Base-by-base conservation (phyloP, 441 rosid species). In the Eutrema salsugineum region DNA sequence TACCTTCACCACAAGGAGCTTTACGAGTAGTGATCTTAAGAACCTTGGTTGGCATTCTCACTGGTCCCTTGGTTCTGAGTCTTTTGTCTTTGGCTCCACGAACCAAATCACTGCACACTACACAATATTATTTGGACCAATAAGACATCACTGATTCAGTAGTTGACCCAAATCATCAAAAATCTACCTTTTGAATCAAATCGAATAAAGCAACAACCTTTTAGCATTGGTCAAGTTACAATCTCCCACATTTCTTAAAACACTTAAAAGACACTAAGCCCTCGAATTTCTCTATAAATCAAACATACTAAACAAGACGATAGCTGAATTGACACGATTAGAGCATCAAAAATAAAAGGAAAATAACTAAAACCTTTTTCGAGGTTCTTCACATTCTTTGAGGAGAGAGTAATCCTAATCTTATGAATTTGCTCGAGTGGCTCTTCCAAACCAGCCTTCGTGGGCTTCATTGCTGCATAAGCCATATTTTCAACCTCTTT, bases 1-100 rank as follows among this genome's bases (percentile, higher is more conserved):
- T 72, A 84, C 88, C 90, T 79, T 86, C 86, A 50, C 88, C 90
- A 72, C 86, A 86, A 15, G 85, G 90, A 16, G 84, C 71, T 72
- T 83, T 83, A 55, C 87, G 71, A 24, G 83, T 83, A 19, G 85
- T 86, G 59, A 86, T 81, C 33, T 73, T 72, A 28, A 84, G 83
- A 77, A 79, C 83, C 75, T 86, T 82, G 5, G 86, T 81, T 22
- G 85, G 88, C 80, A 84, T 86, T 58, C 88, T 81, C 54, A 73
- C 84, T 2, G 84, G 90, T 43, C 90, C 86, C 65, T 82, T 86
- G 1, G 84, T 81, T 61, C 73, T 73, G 9, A 82, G 77, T 7
- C 67, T 68, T 80, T 82, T 81, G 32, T 77, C 82, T 66, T 81
- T 86, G 0, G 87, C 90, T 64, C 87, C 85, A 30, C 78, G 83